These are phyloP conservation scores for Penicillium simplicissimum DNA, from an alignment of 495 filamentous ascomycete species.

Conservation along the genomic window DNA sequence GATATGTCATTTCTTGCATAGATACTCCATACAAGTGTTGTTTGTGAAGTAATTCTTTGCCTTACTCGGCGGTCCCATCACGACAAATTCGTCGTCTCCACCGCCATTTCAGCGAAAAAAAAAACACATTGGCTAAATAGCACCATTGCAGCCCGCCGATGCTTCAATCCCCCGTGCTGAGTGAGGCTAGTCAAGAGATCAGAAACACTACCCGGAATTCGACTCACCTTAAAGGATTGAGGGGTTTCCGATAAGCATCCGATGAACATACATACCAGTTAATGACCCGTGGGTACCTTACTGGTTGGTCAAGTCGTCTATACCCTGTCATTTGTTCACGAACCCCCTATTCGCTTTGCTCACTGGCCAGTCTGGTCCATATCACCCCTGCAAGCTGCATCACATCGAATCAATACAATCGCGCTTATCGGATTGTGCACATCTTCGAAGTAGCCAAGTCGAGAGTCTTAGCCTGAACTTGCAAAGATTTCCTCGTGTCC, in stretches of 20 bases:
- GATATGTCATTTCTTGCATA: not conserved
- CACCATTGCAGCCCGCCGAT: not conserved
- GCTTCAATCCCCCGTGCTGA: slow-evolving; percentile 10
- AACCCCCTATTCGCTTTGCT: slow-evolving; percentile 11
- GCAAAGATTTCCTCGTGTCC: slow-evolving; percentile 7
- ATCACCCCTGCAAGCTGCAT: slow-evolving; percentile 6
- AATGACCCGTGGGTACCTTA: too few relatives aligned
- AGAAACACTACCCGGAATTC: not conserved
- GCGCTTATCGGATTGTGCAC: slow-evolving; percentile 19
- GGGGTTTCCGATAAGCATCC: slow-evolving; percentile 11
- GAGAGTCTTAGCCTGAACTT: not conserved
- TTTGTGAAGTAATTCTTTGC: not conserved
- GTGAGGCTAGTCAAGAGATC: slow-evolving; percentile 8
- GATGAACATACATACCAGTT: not conserved
- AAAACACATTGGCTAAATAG: not conserved
- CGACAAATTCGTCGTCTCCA: not conserved
- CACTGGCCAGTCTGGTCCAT: slow-evolving; percentile 5
- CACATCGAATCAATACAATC: slow-evolving; percentile 17
- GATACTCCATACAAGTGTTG: not conserved
- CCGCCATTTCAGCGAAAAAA: not conserved
- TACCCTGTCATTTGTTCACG: slow-evolving; percentile 10
- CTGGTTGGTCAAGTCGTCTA: not conserved
- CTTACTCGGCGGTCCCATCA: not conserved
- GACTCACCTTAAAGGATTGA: not conserved
- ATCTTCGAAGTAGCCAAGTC: not conserved